Base-by-base conservation (phyloP, 164 flowering plant genomes). In the Warburgia ugandensis region DNA sequence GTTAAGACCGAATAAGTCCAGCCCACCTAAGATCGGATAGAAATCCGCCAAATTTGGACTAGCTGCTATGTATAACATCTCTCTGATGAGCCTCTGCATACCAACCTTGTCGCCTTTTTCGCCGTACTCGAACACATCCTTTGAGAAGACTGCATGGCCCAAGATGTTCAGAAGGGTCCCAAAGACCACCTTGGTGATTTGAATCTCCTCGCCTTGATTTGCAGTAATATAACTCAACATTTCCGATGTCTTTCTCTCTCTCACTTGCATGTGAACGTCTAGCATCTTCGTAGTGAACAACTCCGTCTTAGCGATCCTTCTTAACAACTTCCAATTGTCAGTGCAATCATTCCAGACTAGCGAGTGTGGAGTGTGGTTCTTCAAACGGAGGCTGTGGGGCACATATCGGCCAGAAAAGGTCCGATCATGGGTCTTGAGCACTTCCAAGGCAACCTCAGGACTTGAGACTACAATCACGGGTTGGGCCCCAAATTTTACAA, bases 21-120 rank as follows among this genome's bases (percentile, higher is more conserved):
- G 51, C 19, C 50, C 54, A 2, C 48, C 52, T 0, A 74, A 47
- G 12, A 71, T 3, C 0, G 73, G 71, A 59, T 60, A 74, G 25
- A 60, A 52, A 45, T 74, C 75, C 0, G 65, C 54, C 1, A 68
- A 37, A 52, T 74, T 68, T 6, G 73, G 75, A 22, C 47, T 21
- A 22, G 52, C 5, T 6, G 23, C 49, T 17, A 60, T 12, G 29
- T 52, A 45, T 29, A 65, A 17, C 7, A 64, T 45, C 2, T 25
- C 46, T 43, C 61, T 54, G 0, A 67, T 32, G 0, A 50, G 36
- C 21, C 11, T 51, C 45, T 55, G 56, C 51, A 67, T 25, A 7
- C 57, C 69, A 5, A 40, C 54, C 31, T 45, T 54, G 14, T 43
- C 22, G 14, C 48, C 22, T 11, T 54, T 40, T 26, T 68, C 55